Evolutionary conservation across 257 asterid genomes (phyloP), one percentile per base, ranked within the genome.

Genomic region (Datura wrightii): DNA sequence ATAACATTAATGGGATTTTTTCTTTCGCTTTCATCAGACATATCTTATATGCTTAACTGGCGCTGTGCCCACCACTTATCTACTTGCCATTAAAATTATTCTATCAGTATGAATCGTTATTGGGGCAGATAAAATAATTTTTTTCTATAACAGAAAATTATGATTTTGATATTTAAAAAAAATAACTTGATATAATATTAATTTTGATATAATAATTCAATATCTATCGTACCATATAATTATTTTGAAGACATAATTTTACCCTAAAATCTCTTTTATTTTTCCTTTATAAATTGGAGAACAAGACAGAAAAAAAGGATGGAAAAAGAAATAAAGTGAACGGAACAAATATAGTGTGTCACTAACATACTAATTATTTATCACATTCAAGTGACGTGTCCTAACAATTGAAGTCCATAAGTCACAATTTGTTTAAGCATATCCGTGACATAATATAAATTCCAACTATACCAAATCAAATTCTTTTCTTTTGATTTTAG

Each of bases 1-100:
- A 6, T 18, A 3, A 56, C 14, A 56, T 10, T 18, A 36, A 9
- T 10, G 24, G 11, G 31, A 8, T 41, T n/a, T 2, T 55, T 80
- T 80, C 13, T 37, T 34, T 42, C 13, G 54, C 56, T 42, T n/a
- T 39, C 76, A 41, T 44, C 84, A 44, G 16, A 48, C 70, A 34
- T 58, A 39, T 80, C 83, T 3, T 59, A n/a, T 42, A 58, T 1
- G n/a, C 56, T 13, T 80, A 58, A 80, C 48, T 85, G 80, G 83
- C 82, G 18, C 3, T 42, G 11, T 80, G 7, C 7, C 66, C 10
- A 44, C 66, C 58, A 18, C 39, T 56, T 1, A 66, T 80, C 85
- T 16, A 41, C 16, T 5, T 54, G 31, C 24, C 0, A 19, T 79
- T 79, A 10, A 85, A 46, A 46, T 48, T 16, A 4, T 16, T 67